These are phyloP conservation scores for Pythium oligandrum DNA, from an alignment of 352 stramenopile species.

Conservation along the genomic window DNA sequence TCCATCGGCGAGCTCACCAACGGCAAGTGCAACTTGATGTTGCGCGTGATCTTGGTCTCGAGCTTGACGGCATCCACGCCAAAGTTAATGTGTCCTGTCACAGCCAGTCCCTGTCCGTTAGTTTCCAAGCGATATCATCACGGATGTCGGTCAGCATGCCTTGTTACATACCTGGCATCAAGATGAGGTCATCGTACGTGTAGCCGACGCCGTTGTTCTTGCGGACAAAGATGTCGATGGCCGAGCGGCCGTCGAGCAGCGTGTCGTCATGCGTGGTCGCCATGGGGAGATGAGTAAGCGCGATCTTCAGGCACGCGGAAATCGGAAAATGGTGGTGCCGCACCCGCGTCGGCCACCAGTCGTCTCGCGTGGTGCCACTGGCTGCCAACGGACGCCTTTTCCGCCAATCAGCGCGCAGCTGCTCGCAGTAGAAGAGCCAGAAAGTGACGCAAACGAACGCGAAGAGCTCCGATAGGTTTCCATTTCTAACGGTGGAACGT, in stretches of 20 bases:
- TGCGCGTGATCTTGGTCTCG: conserved; percentile 90
- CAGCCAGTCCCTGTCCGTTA: too few species aligned
- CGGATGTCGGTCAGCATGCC: too few species aligned
- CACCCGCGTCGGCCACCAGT: background rate
- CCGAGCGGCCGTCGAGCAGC: conserved; percentile 69
- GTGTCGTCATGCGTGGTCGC: conserved; percentile 37
- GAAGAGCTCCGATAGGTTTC: conserved; percentile 7
- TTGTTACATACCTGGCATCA: conserved; percentile 46
- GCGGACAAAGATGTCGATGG: conserved; percentile 79
- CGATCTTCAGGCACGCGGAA: conserved; percentile 21
- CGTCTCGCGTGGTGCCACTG: conserved; percentile 28
- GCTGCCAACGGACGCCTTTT: conserved; percentile 26
- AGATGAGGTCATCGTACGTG: conserved; percentile 75
- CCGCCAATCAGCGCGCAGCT: conserved; percentile 26
- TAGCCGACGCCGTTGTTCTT: conserved; percentile 79
- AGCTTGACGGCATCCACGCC: conserved; percentile 92
- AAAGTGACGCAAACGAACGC: background rate
- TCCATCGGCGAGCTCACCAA: conserved; percentile 99
- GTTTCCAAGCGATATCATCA: too few species aligned
- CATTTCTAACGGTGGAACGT: conserved; percentile 6
- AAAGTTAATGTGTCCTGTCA: conserved; percentile 91
- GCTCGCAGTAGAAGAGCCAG: conserved; percentile 9
- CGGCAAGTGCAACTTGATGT: conserved; percentile 95
- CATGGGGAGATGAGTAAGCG: conserved; percentile 14
- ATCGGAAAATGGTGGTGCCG: conserved; percentile 22